Percentiles rank a stretch among this genome's conserved stretches.
Conservation (phyloP, 257 asterid species). For the Solanum lignicaule region DNA sequence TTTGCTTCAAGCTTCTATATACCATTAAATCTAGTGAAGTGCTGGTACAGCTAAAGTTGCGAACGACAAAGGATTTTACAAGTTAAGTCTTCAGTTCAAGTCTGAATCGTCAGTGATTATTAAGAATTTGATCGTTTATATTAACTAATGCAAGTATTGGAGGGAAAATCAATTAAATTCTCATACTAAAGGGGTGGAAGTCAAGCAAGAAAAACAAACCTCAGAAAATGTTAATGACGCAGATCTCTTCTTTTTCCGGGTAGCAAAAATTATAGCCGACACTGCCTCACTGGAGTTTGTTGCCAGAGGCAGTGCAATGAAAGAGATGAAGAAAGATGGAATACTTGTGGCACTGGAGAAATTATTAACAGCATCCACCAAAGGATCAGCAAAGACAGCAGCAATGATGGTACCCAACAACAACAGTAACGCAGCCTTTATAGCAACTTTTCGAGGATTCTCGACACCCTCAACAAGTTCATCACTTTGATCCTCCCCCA, state of each 20-base stretch:
- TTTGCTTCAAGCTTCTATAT: not conserved
- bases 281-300: conserved; percentile 97
- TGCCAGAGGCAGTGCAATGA: conserved; percentile 79
- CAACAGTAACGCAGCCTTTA: conserved; percentile 62
- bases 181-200: not conserved
- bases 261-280: conserved; percentile 78
- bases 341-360: conserved; percentile 77
- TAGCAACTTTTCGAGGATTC: conserved; percentile 28
- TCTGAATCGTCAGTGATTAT: not conserved
- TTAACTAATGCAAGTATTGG: not conserved
- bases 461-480: conserved; percentile 53
- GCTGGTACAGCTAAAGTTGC: not conserved
- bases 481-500: conserved; percentile 46
- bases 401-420: conserved; percentile 73
- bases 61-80: not conserved
- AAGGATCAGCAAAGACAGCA: conserved; percentile 92
- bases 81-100: not conserved
- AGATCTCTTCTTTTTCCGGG: conserved; percentile 65
- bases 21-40: not conserved
- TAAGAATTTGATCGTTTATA: not conserved
- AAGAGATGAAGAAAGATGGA: conserved; percentile 86
- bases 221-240: conserved; percentile 91
- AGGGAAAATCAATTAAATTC: not conserved
- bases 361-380: conserved; percentile 78
- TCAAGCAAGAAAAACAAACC: conserved; percentile 25